Evolutionary conservation across 2,329 filamentous ascomycete species (phyloP), one percentile per base, ranked within the genome.

Genomic region (Microcyclospora tardicrescens): DNA sequence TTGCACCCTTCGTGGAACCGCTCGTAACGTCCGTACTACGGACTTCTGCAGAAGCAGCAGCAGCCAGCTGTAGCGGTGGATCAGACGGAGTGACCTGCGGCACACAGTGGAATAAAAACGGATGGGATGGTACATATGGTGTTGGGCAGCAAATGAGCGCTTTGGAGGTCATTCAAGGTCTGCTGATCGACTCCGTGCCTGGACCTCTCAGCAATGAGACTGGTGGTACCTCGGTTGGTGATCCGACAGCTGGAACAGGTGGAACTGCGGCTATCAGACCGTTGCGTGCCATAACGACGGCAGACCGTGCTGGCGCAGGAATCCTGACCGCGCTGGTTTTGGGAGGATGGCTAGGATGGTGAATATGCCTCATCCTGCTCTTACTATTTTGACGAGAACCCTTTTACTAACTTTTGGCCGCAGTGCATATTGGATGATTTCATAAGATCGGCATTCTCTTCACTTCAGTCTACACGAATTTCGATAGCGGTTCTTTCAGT

Each of bases 231-330:
- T 67, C 61, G 11, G 43, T 53, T 42, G 69, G 70, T 19, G 55
- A 74, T 38, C 60, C 62, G 4, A 53, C 48, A 13, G 62, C 59
- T 8, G 62, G 62, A 37, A 52, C 59, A 3, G 55, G 54, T 33
- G 39, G 15, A 28, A 37, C 34, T 12, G 35, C 41, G 2, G 24
- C 33, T 5, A 36, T 34, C 16, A 35, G 6, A 15, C 33, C 19
- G 11, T 9, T 28, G 31, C 15, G 13, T n/a, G n/a, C 35, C 6
- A 65, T 77, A 28, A 73, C 71, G 2, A 64, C 65, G 1, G 75
- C 68, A 6, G 80, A 85, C 51, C 73, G 65, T 44, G 79, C 72
- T 5, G 82, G 80, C 10, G 81, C 80, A 29, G 73, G 73, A 10
- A 71, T 85, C 43, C 45, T 76, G 36, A 87, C 81, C 1, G 58